Base-by-base conservation (phyloP, 768 basidiomycete genomes). In the Boletus barrowsii region DNA sequence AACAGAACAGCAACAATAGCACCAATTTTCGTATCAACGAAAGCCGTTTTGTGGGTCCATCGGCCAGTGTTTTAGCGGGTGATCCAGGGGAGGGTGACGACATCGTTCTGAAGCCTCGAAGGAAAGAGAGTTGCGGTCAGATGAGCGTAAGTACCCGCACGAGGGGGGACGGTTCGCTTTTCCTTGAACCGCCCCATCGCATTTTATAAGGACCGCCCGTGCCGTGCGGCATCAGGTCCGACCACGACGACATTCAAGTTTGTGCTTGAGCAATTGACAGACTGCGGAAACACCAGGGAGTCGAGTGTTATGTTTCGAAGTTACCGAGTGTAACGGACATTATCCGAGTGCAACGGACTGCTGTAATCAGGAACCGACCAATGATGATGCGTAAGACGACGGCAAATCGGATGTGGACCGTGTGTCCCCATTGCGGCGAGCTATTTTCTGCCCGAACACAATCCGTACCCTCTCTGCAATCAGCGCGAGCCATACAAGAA, bases 1-100 rank as follows among this genome's bases (percentile, higher is more conserved):
- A 64, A 56, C 75, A 78, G 37, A 79, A 72, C 11, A 76, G 53
- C 10, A 58, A 24, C 2, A 80, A 63, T 15, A 79, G 54, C 20
- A 67, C 20, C 3, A 44, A 49, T 62, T 67, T 75, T 50, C 62
- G 67, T 35, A 53, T 47, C 45, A 43, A 52, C 42, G 66, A 72
- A 49, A 69, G 57, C 20, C 5, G 47, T 18, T 50, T 55, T 26
- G 54, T 42, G 2, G 29, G 39, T 32, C 35, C 36, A 40, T 61
- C 50, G 35, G 42, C 26, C 32, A 43, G 18, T 5, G 47, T 56
- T 33, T 53, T 45, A 18, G 18, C 8, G 2, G 50, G 47, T 10
- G 51, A 42, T 18, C 17, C 5, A n/a, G 42, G 13, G 3, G 42
- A 8, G 36, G 42, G 39, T 47, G 42, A 32, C 9, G 53, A 36